Percentiles rank a stretch among this genome's conserved stretches.
These are phyloP conservation scores for Claviceps fusiformis DNA, from an alignment of 2,329 filamentous ascomycete genomes.

Conservation along the genomic window DNA sequence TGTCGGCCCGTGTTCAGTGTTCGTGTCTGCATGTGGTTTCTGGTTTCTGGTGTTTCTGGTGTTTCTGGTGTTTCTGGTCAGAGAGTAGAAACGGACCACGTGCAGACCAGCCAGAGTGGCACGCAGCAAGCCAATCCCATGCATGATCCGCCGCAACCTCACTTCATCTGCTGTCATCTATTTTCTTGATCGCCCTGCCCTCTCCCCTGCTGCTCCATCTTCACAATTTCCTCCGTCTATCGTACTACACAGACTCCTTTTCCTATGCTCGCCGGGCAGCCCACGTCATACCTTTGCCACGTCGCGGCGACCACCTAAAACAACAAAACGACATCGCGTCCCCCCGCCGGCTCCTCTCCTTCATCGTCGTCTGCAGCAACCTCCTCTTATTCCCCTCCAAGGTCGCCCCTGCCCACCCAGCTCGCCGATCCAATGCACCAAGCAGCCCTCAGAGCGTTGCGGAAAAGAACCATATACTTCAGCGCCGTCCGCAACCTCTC, in stretches of 20 bases:
- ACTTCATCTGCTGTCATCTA: too few species aligned
- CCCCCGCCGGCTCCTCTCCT: neutral
- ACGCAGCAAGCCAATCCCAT: too few species aligned
- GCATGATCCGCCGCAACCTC: too few species aligned
- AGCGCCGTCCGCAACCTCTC: slow-evolving; percentile 44
- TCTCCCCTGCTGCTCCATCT: neutral
- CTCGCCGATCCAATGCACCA: slow-evolving; percentile 51
- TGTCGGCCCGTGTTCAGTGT: too few species aligned
- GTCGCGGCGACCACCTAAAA: neutral
- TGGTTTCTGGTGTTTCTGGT: neutral
- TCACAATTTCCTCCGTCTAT: neutral
- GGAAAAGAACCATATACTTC: slow-evolving; percentile 54
- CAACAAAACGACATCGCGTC: neutral
- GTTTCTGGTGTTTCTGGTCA: too few species aligned
- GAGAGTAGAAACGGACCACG: too few species aligned
- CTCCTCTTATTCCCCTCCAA: neutral
- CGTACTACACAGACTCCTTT: neutral
- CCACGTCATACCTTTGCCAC: neutral
- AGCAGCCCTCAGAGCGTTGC: slow-evolving; percentile 52
- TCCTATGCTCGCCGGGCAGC: neutral
- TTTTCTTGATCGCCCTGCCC: too few species aligned
- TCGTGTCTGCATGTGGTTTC: neutral
- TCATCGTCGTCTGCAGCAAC: neutral
- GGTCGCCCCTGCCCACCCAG: neutral
- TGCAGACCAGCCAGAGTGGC: too few species aligned